Evolutionary conservation across 352 stramenopile genomes (phyloP).

Genomic region (Globisporangium cystogenes): DNA sequence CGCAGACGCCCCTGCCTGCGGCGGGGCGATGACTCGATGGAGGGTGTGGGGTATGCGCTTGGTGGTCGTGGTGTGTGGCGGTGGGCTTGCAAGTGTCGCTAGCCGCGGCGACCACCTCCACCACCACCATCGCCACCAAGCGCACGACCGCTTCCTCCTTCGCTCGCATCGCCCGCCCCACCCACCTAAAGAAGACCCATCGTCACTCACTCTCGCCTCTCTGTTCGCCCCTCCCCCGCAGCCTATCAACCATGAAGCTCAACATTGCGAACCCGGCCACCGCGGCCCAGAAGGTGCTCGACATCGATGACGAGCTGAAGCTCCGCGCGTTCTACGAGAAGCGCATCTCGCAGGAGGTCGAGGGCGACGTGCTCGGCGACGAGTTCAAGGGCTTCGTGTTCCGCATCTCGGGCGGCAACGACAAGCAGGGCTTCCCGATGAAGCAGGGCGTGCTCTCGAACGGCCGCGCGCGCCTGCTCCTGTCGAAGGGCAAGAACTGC

Average conservation of each 20-base stretch:
- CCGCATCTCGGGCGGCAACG: slow-evolving; percentile 98
- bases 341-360: slow-evolving; percentile 99
- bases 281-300: slow-evolving; percentile 98
- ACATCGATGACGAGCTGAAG: slow-evolving; percentile 99
- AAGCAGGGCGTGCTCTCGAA: slow-evolving; percentile 99
- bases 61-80: not conserved
- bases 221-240: slow-evolving; percentile 4
- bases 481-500: slow-evolving; percentile 97
- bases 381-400: slow-evolving; percentile 99
- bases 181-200: too few species aligned
- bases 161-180: too few species aligned
- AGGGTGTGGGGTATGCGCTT: not conserved
- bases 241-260: slow-evolving; percentile 92
- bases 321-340: slow-evolving; percentile 99
- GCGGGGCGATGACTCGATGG: too few species aligned
- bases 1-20: slow-evolving; percentile 12
- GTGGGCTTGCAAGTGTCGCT: too few species aligned
- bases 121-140: not conserved
- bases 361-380: slow-evolving; percentile 97
- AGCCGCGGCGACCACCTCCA: not conserved
- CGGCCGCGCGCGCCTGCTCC: slow-evolving; percentile 97
- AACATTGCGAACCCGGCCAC: slow-evolving; percentile 99
- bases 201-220: not conserved
- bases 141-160: too few species aligned
- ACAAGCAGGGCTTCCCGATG: slow-evolving; percentile 99